Percentiles rank a stretch among this genome's conserved stretches.
Evolutionary conservation across 2,329 filamentous ascomycete species (phyloP).

Genomic region (Monosporascus ibericus): DNA sequence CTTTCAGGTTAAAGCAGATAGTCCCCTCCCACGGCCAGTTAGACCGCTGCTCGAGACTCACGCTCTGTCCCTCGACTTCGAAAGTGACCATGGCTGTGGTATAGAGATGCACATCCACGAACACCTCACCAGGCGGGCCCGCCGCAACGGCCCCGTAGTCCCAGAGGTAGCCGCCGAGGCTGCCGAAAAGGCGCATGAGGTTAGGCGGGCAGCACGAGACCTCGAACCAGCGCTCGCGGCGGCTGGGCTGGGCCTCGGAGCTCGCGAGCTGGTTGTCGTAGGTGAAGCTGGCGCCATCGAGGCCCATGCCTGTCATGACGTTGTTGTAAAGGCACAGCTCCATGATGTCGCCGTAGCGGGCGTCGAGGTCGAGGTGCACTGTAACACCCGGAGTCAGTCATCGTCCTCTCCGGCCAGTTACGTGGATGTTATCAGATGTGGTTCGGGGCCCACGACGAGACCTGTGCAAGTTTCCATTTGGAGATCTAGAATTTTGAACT

Average conservation of each 20-base stretch:
- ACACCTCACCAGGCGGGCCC: constrained; percentile 13
- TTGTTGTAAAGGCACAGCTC: constrained; percentile 57
- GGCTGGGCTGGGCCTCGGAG: constrained; percentile 41
- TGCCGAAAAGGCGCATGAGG: constrained; percentile 48
- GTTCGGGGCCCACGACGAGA: too few species aligned
- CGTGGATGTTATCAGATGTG: too few species aligned
- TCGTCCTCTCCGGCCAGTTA: too few species aligned
- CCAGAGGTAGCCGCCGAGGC: constrained; percentile 52
- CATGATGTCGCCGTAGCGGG: constrained; percentile 51
- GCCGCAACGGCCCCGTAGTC: constrained; percentile 25
- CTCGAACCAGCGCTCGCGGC: constrained; percentile 51
- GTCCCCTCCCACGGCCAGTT: constrained; percentile 54
- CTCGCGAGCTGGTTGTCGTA: constrained; percentile 57
- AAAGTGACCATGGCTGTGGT: constrained; percentile 40
- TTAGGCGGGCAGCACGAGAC: constrained; percentile 58
- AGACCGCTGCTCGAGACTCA: constrained; percentile 42
- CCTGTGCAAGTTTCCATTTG: too few species aligned
- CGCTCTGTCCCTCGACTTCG: constrained; percentile 22
- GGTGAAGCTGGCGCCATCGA: constrained; percentile 51
- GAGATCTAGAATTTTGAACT: too few species aligned
- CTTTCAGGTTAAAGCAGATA: constrained; percentile 38
- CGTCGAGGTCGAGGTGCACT: constrained; percentile 45
- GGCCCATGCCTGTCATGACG: constrained; percentile 50
- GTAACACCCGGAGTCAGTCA: too few species aligned
- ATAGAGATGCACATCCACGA: constrained; percentile 52